Evolutionary conservation across 1,284 basidiomycete species (phyloP).

Genomic region (Flammula alnicola): DNA sequence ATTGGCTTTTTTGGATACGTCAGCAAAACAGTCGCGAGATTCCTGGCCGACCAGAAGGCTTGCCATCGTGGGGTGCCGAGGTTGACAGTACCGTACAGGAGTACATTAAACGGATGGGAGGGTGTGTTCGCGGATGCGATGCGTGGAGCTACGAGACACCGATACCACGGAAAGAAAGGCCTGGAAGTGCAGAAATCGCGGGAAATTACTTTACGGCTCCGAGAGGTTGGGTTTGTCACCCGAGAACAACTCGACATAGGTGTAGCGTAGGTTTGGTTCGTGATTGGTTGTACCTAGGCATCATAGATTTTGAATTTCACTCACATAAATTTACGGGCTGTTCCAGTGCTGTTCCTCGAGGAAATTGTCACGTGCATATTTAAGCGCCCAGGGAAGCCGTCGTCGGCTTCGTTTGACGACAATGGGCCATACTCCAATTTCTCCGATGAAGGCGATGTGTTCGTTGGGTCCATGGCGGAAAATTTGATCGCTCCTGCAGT

Average conservation of each 20-base stretch:
- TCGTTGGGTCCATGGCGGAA: too few relatives aligned
- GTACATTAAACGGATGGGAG: constrained; percentile 34
- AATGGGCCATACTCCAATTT: too few relatives aligned
- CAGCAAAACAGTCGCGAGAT: constrained; percentile 25
- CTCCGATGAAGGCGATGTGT: too few relatives aligned
- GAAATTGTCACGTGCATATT: too few relatives aligned
- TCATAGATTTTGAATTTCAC: too few relatives aligned
- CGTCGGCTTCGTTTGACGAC: too few relatives aligned
- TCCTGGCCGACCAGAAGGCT: constrained; percentile 24
- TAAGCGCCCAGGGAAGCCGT: too few relatives aligned
- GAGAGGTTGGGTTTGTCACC: constrained; percentile 20
- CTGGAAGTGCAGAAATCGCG: constrained; percentile 31
- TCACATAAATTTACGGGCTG: too few relatives aligned
- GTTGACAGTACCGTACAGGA: constrained; percentile 30
- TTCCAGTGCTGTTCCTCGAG: too few relatives aligned
- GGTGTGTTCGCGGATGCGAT: constrained; percentile 36
- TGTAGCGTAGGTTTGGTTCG: too few relatives aligned
- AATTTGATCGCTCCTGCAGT: too few relatives aligned
- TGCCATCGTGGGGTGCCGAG: constrained; percentile 32
- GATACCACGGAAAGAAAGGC: constrained; percentile 38
- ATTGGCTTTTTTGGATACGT: constrained; percentile 34
- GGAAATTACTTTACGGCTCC: constrained; percentile 21
- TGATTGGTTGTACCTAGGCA: too few relatives aligned
- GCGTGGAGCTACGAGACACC: constrained; percentile 39
- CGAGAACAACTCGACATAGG: constrained; percentile 16